Base-by-base conservation (phyloP, 1,284 basidiomycete genomes). In the Athelia psychrophila region DNA sequence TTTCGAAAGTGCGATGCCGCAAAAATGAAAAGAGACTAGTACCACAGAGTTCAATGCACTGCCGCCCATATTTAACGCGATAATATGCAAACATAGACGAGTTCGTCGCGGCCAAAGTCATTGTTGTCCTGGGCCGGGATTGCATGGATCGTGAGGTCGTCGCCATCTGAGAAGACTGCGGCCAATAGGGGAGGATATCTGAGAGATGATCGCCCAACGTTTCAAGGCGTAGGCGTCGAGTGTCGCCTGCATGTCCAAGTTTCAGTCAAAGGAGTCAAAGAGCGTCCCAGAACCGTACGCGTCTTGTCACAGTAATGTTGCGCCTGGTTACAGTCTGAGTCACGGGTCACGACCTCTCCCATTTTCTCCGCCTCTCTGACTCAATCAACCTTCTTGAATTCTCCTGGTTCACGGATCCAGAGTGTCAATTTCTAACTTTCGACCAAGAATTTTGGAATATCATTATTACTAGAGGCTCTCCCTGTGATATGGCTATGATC, bases 11-110 rank as follows among this genome's bases (percentile, higher is more conserved):
- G 53, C 77, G 76, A 61, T 89, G 87, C 63, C 79, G 88, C 57
- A 92, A 91, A 84, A 0, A 86, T 83, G 36, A 91, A 64, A 10
- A 92, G 64, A 13, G 83, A 78, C 89, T 91, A 32, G 22, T 53
- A 24, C 51, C 23, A 24, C 48, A 44, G 51, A 48, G 32, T 24
- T 40, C 49, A n/a, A 24, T 92, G 69, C 88, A 91, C 46, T 76
- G 71, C 48, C 70, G 78, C 3, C 73, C 73, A 59, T 86, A 90
- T 61, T 80, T 83, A 71, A 92, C 86, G n/a, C 86, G 80, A 65
- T 84, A 86, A 60, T 88, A 92, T 9, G 90, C 89, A 24, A 89
- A 88, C 60, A 85, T 80, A 6, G 89, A 84, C 1, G 83, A 82
- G 64, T 91, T 92, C 22, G 87, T 88, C 2, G 84, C 72, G 44